A percentile compares a stretch with the other conserved stretches of the same genome.
Evolutionary conservation across 116 monocot genomes (phyloP).

Genomic region (Papilionanthe hybrid): DNA sequence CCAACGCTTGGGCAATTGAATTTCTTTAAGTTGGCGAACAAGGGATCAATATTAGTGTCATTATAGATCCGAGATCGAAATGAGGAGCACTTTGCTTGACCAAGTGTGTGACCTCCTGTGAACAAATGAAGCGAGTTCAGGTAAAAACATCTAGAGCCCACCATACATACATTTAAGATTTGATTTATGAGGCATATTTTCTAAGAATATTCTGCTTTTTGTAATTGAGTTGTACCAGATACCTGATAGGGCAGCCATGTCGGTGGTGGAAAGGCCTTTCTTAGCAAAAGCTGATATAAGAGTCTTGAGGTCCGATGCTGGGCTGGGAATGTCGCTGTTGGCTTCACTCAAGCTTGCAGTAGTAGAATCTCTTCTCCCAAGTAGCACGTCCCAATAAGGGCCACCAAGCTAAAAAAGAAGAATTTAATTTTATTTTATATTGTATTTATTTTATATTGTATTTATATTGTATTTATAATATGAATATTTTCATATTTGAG

Average conservation of each 20-base stretch:
- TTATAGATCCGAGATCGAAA: conserved; percentile 67
- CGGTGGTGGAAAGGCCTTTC: conserved; percentile 25
- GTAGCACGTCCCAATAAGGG: conserved; percentile 30
- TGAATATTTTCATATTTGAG: too few species aligned
- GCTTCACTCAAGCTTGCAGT: conserved; percentile 28
- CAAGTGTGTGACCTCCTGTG: conserved; percentile 74
- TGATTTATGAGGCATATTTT: background rate
- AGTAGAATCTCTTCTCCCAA: conserved; percentile 40
- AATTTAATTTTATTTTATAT: background rate
- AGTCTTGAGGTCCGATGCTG: conserved; percentile 19
- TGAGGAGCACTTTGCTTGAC: conserved; percentile 49
- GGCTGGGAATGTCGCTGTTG: conserved; percentile 30
- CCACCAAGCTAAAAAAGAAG: conserved; percentile 30
- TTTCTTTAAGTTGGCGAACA: conserved; percentile 31
- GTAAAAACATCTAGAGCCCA: too few species aligned
- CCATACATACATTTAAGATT: background rate
- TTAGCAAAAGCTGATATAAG: conserved; percentile 23
- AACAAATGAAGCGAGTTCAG: background rate
- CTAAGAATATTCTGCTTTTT: too few species aligned
- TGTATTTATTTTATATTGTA: conserved; percentile 8
- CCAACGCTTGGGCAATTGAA: conserved; percentile 45
- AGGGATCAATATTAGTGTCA: conserved; percentile 52
- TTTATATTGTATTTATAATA: too few species aligned
- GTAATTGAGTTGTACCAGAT: background rate
- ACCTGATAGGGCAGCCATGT: conserved; percentile 54